Base-by-base conservation (phyloP, 208 protist genomes). In the Crithidia fasciculata region DNA sequence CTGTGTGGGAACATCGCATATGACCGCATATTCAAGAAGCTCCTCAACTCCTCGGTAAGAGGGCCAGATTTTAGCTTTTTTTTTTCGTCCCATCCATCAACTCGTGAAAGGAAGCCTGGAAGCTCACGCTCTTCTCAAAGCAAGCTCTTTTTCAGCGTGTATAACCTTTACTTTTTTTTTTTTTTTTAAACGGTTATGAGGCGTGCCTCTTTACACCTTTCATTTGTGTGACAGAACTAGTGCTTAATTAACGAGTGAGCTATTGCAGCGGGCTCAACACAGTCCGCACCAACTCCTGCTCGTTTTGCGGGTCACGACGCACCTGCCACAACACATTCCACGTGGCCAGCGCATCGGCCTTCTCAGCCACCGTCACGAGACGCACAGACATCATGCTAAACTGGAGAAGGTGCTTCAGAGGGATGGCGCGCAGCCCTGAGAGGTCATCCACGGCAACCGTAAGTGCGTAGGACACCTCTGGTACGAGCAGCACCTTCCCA, bases 331-430 rank as follows among this genome's bases (percentile, higher is more conserved):
- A 54, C 0, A 80, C 59, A 36, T 77, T 72, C 69, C 72, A 73
- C 16, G 19, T 19, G 5, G 49, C 49, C 44, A 79, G 6, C 56
- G 16, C 16, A n/a, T 55, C 28, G 6, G 16, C 13, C 13, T n/a
- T 10, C 4, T 6, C 18, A 45, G 13, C n/a, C 15, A 44, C 72
- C 3, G 61, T 55, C 2, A 68, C 52, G 16, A 88, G 60, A 9
- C 36, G 50, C 6, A 91, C 49, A 8, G 70, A 58, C 58, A 93
- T 63, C 40, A 88, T 45, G 55, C 88, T 80, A 19, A 90, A 80
- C 57, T 93, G 88, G 12, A 86, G 65, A 4, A 91, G 55, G 61
- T 91, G 86, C 74, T 90, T 90, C 65, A 64, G 58, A 18, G 69
- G 79, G n/a, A 80, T 77, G 10, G 15, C 57, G 9, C 41, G 40